A percentile compares a stretch with the other conserved stretches of the same genome.
Conservation (phyloP, 495 filamentous ascomycete species). For the Parathielavia hyrcaniae region DNA sequence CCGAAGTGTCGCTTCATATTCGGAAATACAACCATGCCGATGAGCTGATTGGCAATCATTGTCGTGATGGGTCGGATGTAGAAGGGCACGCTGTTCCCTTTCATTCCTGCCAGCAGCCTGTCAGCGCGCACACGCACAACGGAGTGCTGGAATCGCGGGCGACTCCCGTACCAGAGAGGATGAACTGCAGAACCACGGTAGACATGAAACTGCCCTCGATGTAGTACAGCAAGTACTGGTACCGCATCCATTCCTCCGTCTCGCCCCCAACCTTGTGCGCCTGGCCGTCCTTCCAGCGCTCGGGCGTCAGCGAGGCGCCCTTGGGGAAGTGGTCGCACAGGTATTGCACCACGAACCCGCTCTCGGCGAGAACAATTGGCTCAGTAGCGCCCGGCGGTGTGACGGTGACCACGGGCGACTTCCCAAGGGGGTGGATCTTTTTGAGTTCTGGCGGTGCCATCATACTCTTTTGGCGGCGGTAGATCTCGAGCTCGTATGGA, state of each 20-base stretch:
- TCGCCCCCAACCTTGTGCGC: conserved; percentile 56
- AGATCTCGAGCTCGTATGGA: conserved; percentile 68
- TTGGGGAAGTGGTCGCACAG: conserved; percentile 63
- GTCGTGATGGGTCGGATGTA: conserved; percentile 71
- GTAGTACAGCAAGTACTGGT: conserved; percentile 74
- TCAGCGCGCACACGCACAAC: not conserved
- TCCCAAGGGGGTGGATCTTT: conserved; percentile 73
- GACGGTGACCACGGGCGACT: conserved; percentile 69
- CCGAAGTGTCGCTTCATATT: conserved; percentile 59
- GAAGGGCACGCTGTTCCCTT: conserved; percentile 62
- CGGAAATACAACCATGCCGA: conserved; percentile 52
- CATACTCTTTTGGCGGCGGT: conserved; percentile 52
- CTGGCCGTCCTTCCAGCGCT: conserved; percentile 53
- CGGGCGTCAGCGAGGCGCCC: conserved; percentile 53
- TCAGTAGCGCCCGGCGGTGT: conserved; percentile 35
- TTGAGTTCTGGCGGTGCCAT: conserved; percentile 66
- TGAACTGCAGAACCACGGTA: conserved; percentile 52
- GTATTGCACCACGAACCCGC: conserved; percentile 70
- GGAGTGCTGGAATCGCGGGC: not conserved
- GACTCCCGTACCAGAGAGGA: conserved; percentile 34
- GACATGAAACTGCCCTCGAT: conserved; percentile 74
- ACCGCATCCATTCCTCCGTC: conserved; percentile 67
- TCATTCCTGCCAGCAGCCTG: conserved; percentile 34
- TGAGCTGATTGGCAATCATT: conserved; percentile 56
- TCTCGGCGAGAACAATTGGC: conserved; percentile 69